phyloP scores from a whole-genome alignment of 495 filamentous ascomycete genomes.

The Xylaria cubensis region DNA sequence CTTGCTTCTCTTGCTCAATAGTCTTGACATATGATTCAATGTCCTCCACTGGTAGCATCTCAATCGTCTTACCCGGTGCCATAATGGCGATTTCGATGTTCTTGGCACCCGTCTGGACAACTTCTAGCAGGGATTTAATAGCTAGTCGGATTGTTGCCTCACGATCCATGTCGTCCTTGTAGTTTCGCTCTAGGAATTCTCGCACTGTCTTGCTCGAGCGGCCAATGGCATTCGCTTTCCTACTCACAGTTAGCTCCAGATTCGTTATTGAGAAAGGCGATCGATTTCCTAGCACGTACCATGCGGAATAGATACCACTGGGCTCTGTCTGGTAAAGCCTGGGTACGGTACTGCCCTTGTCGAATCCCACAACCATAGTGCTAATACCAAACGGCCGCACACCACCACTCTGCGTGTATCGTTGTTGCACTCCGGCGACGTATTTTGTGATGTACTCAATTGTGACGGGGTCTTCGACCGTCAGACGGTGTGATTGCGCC shows the following conservation, averaged over 20 bases:
- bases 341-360: slow-evolving; percentile 84
- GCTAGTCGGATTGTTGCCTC: slow-evolving; percentile 96
- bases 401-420: slow-evolving; percentile 97
- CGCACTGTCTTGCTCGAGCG: slow-evolving; percentile 98
- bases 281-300: slow-evolving; percentile 60
- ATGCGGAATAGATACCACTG: slow-evolving; percentile 97
- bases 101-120: slow-evolving; percentile 98
- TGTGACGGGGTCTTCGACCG: slow-evolving; percentile 95
- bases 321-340: slow-evolving; percentile 97
- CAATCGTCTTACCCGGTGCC: slow-evolving; percentile 88
- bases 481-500: slow-evolving; percentile 95
- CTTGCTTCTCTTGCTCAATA: slow-evolving; percentile 98
- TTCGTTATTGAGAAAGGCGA: neutral
- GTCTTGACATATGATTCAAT: slow-evolving; percentile 97
- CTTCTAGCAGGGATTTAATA: slow-evolving; percentile 96
- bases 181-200: slow-evolving; percentile 97
- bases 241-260: slow-evolving; percentile 43
- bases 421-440: slow-evolving; percentile 94
- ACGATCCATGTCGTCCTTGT: slow-evolving; percentile 95
- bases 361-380: slow-evolving; percentile 96
- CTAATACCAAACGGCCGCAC: slow-evolving; percentile 97
- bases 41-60: slow-evolving; percentile 94
- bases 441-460: slow-evolving; percentile 99
- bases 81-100: slow-evolving; percentile 99
- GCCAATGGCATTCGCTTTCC: slow-evolving; percentile 99